Conservation (phyloP, 352 stramenopile species). For the Globisporangium nunn region DNA sequence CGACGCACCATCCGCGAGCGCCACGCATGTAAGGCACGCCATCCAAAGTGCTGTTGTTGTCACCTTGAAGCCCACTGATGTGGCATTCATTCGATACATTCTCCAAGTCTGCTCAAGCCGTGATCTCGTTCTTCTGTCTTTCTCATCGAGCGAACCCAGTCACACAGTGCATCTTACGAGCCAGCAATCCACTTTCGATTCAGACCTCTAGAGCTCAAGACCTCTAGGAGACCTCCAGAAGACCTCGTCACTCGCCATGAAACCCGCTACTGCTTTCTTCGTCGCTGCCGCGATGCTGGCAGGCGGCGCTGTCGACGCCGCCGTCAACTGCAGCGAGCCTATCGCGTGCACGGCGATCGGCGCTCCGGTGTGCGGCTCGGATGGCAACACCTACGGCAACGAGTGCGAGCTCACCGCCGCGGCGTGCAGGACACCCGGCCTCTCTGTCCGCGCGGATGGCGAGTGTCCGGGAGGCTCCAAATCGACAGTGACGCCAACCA, state of each 20-base stretch:
- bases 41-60: no score
- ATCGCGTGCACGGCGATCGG: not conserved
- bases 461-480: not conserved
- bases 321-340: not conserved
- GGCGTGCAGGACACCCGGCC: not conserved
- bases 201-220: no score
- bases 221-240: no score
- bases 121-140: no score
- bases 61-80: no score
- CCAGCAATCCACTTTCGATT: no score
- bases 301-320: constrained; percentile 2
- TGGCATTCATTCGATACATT: no score
- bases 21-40: no score
- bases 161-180: no score
- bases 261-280: constrained; percentile 4
- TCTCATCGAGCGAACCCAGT: no score
- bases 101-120: no score
- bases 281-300: constrained; percentile 16
- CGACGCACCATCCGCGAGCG: no score
- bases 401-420: constrained; percentile 1
- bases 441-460: not conserved
- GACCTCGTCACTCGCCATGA: not conserved
- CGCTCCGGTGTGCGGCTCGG: constrained; percentile 19
- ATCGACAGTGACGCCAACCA: not conserved
- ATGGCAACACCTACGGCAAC: constrained; percentile 27